A percentile compares a stretch with the other conserved stretches of the same genome.
These are phyloP conservation scores for Hortiboletus campestris DNA, from an alignment of 768 basidiomycete species.

Conservation along the genomic window DNA sequence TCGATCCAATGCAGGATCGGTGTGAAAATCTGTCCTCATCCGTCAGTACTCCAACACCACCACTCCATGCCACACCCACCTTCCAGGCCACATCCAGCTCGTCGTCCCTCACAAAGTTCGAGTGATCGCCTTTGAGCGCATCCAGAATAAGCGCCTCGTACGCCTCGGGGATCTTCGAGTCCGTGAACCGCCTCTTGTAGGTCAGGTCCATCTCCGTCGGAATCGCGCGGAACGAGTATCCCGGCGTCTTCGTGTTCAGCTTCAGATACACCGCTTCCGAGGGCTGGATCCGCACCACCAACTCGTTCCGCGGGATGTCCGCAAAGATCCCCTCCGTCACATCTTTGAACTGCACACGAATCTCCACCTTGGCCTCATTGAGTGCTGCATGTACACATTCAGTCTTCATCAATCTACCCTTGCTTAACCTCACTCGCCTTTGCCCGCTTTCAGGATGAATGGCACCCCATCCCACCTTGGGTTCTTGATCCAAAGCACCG, in stretches of 20 bases:
- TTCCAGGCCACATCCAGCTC: conserved; percentile 98
- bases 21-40: conserved; percentile 74
- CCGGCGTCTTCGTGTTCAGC: conserved; percentile 93
- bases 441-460: conserved; percentile 97
- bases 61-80: conserved; percentile 43
- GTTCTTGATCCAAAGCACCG: conserved; percentile 88
- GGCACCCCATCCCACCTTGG: conserved; percentile 99
- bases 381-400: conserved; percentile 53
- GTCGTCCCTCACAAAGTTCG: conserved; percentile 97
- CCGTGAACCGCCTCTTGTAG: conserved; percentile 92
- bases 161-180: conserved; percentile 91
- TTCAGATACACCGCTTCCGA: conserved; percentile 97
- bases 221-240: conserved; percentile 83
- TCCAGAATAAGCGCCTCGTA: conserved; percentile 96
- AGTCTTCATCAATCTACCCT: conserved; percentile 13
- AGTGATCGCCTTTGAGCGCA: conserved; percentile 96
- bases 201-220: conserved; percentile 98
- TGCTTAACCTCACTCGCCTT: conserved; percentile 56
- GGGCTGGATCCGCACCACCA: conserved; percentile 96
- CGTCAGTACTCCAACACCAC: conserved; percentile 7
- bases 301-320: conserved; percentile 93
- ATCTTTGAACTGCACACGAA: conserved; percentile 97
- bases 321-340: conserved; percentile 96
- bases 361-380: conserved; percentile 98
- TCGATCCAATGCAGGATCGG: conserved; percentile 97